A percentile compares a stretch with the other conserved stretches of the same genome.
phyloP scores from a whole-genome alignment of 2,329 filamentous ascomycete genomes.

The Trichoderma atroviride region DNA sequence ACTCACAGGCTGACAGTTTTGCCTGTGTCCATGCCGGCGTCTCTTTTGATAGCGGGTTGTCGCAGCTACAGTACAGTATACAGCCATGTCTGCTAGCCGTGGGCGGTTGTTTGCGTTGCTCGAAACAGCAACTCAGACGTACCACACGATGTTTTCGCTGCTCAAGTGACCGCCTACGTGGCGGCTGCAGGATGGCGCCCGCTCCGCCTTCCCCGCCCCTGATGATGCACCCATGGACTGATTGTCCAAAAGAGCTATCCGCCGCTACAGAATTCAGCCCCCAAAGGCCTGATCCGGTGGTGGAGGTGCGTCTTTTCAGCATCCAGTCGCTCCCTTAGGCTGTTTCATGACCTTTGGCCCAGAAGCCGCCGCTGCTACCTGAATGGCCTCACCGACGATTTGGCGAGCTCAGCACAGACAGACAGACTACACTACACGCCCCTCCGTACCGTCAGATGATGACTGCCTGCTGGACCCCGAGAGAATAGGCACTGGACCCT shows the following conservation, averaged over 20 bases:
- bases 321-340: conserved; percentile 5
- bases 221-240: conserved; percentile 3
- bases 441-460: conserved; percentile 22
- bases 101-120: conserved; percentile 11
- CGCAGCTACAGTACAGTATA: not conserved
- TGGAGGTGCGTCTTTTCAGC: conserved; percentile 2
- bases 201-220: conserved; percentile 24
- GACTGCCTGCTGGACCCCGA: conserved; percentile 3
- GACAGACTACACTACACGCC: not conserved
- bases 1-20: not conserved
- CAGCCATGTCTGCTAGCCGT: not conserved
- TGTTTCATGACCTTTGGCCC: conserved; percentile 18
- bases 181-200: conserved; percentile 27
- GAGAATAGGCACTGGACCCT: not conserved
- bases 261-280: conserved; percentile 18
- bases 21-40: not conserved
- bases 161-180: conserved; percentile 31
- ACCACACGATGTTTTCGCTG: conserved; percentile 22
- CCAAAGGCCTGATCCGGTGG: conserved; percentile 9
- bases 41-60: not conserved
- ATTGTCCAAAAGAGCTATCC: conserved; percentile 4
- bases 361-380: not conserved
- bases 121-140: conserved; percentile 11
- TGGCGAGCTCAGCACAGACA: not conserved
- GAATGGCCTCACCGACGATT: conserved; percentile 20